These are phyloP conservation scores for Pichia kudriavzevii DNA, from an alignment of 1,139 yeast genomes.

Conservation along the genomic window DNA sequence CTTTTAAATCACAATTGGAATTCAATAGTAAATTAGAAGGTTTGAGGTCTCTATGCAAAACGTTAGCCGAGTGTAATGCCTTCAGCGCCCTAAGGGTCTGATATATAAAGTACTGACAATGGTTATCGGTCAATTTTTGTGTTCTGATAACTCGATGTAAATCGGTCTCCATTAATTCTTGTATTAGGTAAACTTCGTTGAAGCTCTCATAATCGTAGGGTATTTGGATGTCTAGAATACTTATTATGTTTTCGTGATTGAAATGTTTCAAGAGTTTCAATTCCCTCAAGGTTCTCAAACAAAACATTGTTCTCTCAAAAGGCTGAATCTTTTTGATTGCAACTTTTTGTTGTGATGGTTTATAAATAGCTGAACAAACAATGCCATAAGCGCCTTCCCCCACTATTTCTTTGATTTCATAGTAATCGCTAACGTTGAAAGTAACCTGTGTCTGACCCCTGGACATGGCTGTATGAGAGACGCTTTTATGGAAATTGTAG, in stretches of 20 bases:
- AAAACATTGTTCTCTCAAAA: slow-evolving; percentile 85
- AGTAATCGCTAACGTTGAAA: slow-evolving; percentile 83
- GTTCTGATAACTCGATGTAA: slow-evolving; percentile 50
- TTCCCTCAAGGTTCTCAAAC: slow-evolving; percentile 84
- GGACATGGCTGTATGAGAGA: slow-evolving; percentile 11
- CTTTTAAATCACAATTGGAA: slow-evolving; percentile 86
- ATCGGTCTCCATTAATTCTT: slow-evolving; percentile 68
- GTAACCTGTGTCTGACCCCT: slow-evolving; percentile 30
- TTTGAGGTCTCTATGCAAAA: slow-evolving; percentile 86
- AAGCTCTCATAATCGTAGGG: slow-evolving; percentile 68
- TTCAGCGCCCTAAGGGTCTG: slow-evolving; percentile 59
- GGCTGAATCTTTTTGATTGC: slow-evolving; percentile 95
- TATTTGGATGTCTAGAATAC: slow-evolving; percentile 83
- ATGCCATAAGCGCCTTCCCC: slow-evolving; percentile 99
- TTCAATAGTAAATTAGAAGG: slow-evolving; percentile 83
- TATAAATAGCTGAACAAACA: slow-evolving; percentile 87
- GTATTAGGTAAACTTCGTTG: slow-evolving; percentile 62
- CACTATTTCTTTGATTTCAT: slow-evolving; percentile 70
- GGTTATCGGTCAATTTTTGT: slow-evolving; percentile 52
- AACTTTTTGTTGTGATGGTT: slow-evolving; percentile 81
- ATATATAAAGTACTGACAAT: slow-evolving; percentile 59
- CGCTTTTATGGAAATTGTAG: too few relatives aligned
- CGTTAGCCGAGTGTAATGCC: slow-evolving; percentile 56
- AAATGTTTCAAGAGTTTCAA: slow-evolving; percentile 82
- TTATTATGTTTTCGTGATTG: slow-evolving; percentile 84